Base-by-base conservation (phyloP, 2,329 filamentous ascomycete species). In the Emmonsia crescens region DNA sequence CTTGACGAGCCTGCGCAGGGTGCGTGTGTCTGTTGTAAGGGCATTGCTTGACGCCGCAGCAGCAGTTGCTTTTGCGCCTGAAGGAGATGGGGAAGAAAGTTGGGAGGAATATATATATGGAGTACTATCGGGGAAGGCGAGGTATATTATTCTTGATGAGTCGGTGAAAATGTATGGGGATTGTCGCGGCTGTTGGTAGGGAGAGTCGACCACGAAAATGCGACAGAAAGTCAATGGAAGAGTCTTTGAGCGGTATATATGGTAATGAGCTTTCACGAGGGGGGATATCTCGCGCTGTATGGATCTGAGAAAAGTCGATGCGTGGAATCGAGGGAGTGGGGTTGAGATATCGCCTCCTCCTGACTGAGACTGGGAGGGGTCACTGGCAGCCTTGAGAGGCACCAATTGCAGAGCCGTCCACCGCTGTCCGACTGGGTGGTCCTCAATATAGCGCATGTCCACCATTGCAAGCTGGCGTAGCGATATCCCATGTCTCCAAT, bases 221-320 rank as follows among this genome's bases (percentile, higher is more conserved):
- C 90, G 85, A n/a, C 95, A 76, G 31, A 94, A 79, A 0, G 89
- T 81, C 3, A 94, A 77, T 0, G 89, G 84, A 8, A 78, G 68
- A 1, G 81, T 79, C 60, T 82, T 80, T 60, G 89, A 87, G n/a
- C 87, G 83, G 66, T 88, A 85, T 63, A 94, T 83, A 67, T 89
- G 87, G 73, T 90, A 94, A 74, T 95, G 89, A 5, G 89, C 88
- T 73, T 94, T 95, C 67, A 92, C 83, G 62, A 94, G 82, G 0
- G 90, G 89, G 1, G 89, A 79, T 21, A 91, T 82, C 69, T 92
- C 86, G 48, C 80, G 79, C 66, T 92, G 88, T 1, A 96, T 82
- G 66, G 87, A 88, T 65, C 84, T 83, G 44, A 95, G 78, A 72
- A 96, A 96, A 0, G 87, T 89, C 4, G 88, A 85, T 0, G 89